Evolutionary conservation across 2,329 filamentous ascomycete genomes (phyloP).

Genomic region (Pyricularia sp.): DNA sequence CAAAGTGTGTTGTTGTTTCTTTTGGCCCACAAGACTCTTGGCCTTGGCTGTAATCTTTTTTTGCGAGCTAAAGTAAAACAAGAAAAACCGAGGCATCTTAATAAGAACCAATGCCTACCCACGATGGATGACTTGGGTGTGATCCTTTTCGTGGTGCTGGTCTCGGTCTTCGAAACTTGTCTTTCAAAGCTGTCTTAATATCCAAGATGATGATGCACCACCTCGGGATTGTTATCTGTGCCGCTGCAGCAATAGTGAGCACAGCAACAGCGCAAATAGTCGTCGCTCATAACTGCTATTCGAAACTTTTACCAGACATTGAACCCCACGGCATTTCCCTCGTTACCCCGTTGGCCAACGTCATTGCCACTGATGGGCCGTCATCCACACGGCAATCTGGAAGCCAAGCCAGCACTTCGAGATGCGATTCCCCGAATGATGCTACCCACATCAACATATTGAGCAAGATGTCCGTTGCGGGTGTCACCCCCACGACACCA

Average conservation of each 20-base stretch:
- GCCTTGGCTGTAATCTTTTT: background rate
- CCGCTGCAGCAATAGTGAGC: background rate
- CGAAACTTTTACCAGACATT: background rate
- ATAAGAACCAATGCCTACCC: background rate
- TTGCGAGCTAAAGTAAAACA: background rate
- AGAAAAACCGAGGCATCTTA: background rate
- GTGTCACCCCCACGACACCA: background rate
- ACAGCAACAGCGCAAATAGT: background rate
- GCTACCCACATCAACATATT: background rate
- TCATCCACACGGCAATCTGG: background rate
- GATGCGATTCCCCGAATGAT: background rate
- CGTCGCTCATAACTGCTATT: background rate
- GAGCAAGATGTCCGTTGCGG: background rate
- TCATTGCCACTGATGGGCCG: background rate
- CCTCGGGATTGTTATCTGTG: background rate
- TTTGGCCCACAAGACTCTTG: background rate
- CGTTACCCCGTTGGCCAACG: background rate
- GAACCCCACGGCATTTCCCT: background rate
- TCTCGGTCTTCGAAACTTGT: background rate
- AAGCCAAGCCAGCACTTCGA: too few species aligned
- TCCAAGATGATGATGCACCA: background rate
- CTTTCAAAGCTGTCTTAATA: background rate
- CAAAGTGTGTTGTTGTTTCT: background rate
- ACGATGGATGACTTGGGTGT: background rate
- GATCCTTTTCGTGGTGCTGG: too few species aligned